phyloP scores from a whole-genome alignment of 2,329 filamentous ascomycete species.

The Madurella fahalii region DNA sequence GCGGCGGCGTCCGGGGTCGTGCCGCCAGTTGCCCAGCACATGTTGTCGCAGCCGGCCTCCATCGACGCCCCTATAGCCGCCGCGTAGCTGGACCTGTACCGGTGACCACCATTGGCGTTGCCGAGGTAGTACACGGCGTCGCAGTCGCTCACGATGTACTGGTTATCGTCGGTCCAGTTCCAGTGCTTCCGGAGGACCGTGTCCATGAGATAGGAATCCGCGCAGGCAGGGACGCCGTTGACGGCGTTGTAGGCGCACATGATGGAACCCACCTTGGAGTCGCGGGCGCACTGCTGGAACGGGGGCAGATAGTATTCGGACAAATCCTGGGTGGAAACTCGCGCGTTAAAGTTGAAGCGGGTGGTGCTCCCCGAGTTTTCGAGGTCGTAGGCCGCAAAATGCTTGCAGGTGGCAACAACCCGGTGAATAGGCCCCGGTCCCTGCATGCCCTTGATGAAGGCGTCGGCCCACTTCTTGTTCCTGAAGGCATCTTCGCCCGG shows the following conservation, averaged over 20 bases:
- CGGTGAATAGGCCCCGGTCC: constrained; percentile 17
- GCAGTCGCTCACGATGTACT: constrained; percentile 62
- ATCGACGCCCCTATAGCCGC: constrained; percentile 21
- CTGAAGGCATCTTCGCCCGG: constrained; percentile 34
- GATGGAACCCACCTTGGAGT: constrained; percentile 51
- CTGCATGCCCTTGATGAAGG: constrained; percentile 25
- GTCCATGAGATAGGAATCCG: constrained; percentile 57
- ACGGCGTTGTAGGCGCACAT: constrained; percentile 62
- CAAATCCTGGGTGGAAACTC: constrained; percentile 51
- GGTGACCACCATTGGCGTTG: constrained; percentile 24
- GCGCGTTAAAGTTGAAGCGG: constrained; percentile 26
- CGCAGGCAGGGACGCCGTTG: constrained; percentile 58
- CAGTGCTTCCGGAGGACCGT: constrained; percentile 59
- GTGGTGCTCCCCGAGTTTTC: constrained; percentile 33
- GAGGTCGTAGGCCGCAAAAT: constrained; percentile 54
- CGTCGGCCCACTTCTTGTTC: constrained; percentile 22
- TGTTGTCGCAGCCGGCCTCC: constrained; percentile 22
- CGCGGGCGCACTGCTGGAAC: constrained; percentile 58
- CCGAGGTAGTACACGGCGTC: constrained; percentile 42
- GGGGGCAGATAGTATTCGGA: constrained; percentile 63
- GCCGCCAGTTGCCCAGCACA: constrained; percentile 24
- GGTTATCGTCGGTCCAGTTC: constrained; percentile 56
- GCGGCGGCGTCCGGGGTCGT: constrained; percentile 15
- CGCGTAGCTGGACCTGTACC: constrained; percentile 19
- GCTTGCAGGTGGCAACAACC: constrained; percentile 54